Percentiles rank a stretch among this genome's conserved stretches.
Conservation (phyloP, 1,139 yeast genomes). For the Saccharomyces hybrid region DNA sequence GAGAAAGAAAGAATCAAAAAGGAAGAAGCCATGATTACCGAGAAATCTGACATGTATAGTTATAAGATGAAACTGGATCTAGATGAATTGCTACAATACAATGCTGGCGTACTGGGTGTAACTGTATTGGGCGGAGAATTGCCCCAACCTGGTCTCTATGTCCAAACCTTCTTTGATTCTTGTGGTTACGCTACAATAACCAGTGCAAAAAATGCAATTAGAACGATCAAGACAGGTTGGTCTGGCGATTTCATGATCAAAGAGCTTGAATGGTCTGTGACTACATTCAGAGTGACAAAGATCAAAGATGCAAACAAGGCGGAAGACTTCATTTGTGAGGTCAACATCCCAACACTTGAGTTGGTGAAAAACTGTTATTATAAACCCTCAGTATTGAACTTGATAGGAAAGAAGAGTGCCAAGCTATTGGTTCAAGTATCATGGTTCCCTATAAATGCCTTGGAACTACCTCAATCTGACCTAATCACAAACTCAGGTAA, state of each 20-base stretch:
- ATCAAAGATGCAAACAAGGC: conserved; percentile 45
- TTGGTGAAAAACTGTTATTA: conserved; percentile 58
- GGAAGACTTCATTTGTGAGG: conserved; percentile 54
- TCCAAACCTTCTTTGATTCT: conserved; percentile 71
- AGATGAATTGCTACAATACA: conserved; percentile 52
- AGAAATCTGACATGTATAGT: conserved; percentile 35
- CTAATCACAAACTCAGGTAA: conserved; percentile 67
- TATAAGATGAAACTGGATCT: conserved; percentile 52
- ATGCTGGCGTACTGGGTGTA: conserved; percentile 67
- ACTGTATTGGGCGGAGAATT: conserved; percentile 53
- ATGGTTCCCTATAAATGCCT: conserved; percentile 65
- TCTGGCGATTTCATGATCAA: conserved; percentile 65
- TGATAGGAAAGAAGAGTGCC: conserved; percentile 41
- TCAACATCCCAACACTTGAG: conserved; percentile 57
- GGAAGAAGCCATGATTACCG: conserved; percentile 32
- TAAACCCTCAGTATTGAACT: conserved; percentile 46
- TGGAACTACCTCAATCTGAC: conserved; percentile 63
- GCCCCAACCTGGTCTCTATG: conserved; percentile 45
- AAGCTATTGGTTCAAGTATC: conserved; percentile 52
- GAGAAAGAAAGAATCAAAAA: conserved; percentile 19
- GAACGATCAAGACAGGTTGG: conserved; percentile 40
- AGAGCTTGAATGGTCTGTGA: conserved; percentile 66
- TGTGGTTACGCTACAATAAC: conserved; percentile 53
- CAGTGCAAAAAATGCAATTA: conserved; percentile 41
- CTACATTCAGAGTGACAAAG: conserved; percentile 52